A percentile compares a stretch with the other conserved stretches of the same genome.
Evolutionary conservation across 331 rosid species (phyloP).

Genomic region (Dryas integrifolia): DNA sequence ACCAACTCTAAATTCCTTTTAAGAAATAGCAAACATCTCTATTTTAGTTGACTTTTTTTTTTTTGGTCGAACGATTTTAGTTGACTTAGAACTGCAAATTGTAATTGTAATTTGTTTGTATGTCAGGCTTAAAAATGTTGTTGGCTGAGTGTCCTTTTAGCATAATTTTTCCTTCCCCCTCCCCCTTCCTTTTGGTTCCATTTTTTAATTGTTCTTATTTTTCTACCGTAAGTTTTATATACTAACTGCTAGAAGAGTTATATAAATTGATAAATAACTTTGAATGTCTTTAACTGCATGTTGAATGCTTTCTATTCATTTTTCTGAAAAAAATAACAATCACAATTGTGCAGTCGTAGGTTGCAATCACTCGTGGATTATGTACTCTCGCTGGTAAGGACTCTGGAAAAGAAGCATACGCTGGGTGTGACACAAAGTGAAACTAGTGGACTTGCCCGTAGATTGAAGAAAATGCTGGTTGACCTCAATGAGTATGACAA

Average conservation of each 20-base stretch:
- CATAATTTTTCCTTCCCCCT: background rate
- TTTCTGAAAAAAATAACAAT: background rate
- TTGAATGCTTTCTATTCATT: background rate
- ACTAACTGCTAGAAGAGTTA: background rate
- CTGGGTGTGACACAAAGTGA: slow-evolving; percentile 48
- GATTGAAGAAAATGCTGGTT: slow-evolving; percentile 81
- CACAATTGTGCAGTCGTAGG: slow-evolving; percentile 49
- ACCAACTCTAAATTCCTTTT: background rate
- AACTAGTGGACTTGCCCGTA: slow-evolving; percentile 66
- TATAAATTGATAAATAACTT: background rate
- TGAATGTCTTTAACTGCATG: background rate
- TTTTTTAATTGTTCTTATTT: background rate
- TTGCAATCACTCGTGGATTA: slow-evolving; percentile 82
- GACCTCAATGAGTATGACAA: slow-evolving; percentile 84
- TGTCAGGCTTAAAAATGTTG: background rate
- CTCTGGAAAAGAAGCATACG: slow-evolving; percentile 64
- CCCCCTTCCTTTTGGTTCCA: background rate
- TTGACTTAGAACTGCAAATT: background rate
- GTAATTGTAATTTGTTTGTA: background rate
- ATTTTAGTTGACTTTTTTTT: no score
- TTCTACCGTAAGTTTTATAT: background rate
- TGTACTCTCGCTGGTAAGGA: slow-evolving; percentile 60
- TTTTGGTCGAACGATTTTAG: background rate
- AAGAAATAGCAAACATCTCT: background rate
- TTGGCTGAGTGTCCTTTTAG: background rate